Evolutionary conservation across 306 rosid species (phyloP), one percentile per base, ranked within the genome.

Genomic region (Canavalia ensiformis): DNA sequence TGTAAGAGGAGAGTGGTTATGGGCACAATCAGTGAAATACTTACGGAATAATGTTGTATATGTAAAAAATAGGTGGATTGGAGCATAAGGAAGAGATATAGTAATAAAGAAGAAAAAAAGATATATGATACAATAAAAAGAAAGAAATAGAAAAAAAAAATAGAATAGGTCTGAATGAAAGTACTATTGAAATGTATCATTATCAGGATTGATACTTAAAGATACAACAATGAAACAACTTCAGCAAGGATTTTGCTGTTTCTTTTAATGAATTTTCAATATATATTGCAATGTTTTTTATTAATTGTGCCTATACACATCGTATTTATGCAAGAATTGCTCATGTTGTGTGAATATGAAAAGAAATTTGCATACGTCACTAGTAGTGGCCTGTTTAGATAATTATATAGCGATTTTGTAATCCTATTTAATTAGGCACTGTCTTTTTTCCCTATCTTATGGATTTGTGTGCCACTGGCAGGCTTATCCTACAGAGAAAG

Each of bases 401-500:
- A n/a, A 29, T 41, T 6, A 29, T 30, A 34, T 57, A 57, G 28
- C 10, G 2, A 25, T 0, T 0, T 56, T 29, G 11, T 45, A 31
- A 31, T 74, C 6, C 2, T 7, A 57, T 28, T 59, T 76, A 47
- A 47, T 57, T 11, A 28, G 51, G 77, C 31, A 18, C 50, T 77
- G 28, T 44, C 28, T 60, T 4, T 3, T 33, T 29, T 68, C 42
- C 42, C 41, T 35, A 7, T 42, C 47, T 50, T n/a, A 10, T 76
- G 9, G 25, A 50, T 51, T 3, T 63, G 42, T 63, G 80, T 33
- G 80, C 60, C 59, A 8, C 49, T 49, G 46, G 0, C 28, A 46
- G 87, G 93, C 45, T 89, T 89, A 76, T 89, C 86, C 52, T 84
- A 81, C 11, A 83, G 86, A 70, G 86, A 91, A 84, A 49, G 87